phyloP scores from a whole-genome alignment of 2,329 filamentous ascomycete genomes.

The Trichoderma aggressivum region DNA sequence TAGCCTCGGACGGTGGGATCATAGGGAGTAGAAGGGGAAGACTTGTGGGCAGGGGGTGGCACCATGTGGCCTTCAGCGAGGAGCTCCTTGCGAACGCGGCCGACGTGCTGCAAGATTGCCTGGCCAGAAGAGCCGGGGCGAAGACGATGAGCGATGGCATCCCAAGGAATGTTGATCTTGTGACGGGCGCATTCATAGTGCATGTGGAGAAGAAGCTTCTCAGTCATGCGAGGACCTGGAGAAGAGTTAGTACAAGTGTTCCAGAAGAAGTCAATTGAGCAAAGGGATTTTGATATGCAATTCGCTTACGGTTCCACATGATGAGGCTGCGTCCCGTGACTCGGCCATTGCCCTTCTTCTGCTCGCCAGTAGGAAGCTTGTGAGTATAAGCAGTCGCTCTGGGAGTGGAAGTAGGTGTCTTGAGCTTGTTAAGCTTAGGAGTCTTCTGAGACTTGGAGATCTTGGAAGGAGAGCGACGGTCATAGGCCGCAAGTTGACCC shows the following conservation, averaged over 20 bases:
- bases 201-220: slow-evolving; percentile 42
- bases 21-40: slow-evolving; percentile 19
- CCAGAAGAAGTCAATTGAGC: not conserved
- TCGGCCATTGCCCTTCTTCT: slow-evolving; percentile 30
- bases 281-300: not conserved
- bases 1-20: slow-evolving; percentile 34
- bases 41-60: slow-evolving; percentile 35
- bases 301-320: slow-evolving; percentile 42
- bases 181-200: slow-evolving; percentile 38
- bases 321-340: slow-evolving; percentile 38
- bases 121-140: slow-evolving; percentile 40
- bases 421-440: not conserved
- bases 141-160: slow-evolving; percentile 39
- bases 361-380: slow-evolving; percentile 26
- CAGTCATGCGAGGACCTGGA: slow-evolving; percentile 44
- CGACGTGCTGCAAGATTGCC: slow-evolving; percentile 38
- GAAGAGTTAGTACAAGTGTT: not conserved
- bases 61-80: slow-evolving; percentile 41
- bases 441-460: slow-evolving; percentile 13
- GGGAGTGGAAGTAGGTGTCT: slow-evolving; percentile 8
- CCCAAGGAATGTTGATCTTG: slow-evolving; percentile 38
- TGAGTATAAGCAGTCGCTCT: slow-evolving; percentile 25
- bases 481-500: slow-evolving; percentile 18
- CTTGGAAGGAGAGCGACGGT: slow-evolving; percentile 18
- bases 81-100: slow-evolving; percentile 34